Base-by-base conservation (phyloP, 1,284 basidiomycete genomes). In the Sporisorium exsertum region DNA sequence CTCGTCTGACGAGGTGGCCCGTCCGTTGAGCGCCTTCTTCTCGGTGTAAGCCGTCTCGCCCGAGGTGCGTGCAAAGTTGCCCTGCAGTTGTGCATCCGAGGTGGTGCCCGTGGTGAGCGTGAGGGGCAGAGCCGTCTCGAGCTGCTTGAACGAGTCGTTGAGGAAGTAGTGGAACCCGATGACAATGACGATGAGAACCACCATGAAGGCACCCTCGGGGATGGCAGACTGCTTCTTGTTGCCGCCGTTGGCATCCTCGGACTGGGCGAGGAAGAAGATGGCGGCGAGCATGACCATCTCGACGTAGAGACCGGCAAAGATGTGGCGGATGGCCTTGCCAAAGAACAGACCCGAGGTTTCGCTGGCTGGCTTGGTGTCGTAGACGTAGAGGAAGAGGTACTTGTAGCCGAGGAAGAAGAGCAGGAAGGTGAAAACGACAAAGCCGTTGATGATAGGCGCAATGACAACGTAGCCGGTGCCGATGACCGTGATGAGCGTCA, bases 271-370 rank as follows among this genome's bases (percentile, higher is more conserved):
- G 72, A 84, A 80, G 78, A 83, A 85, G 57, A 84, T 79, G 57
- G 79, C 74, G 16, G 81, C 71, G 42, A 83, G 69, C 64, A 85
- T 76, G 37, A 85, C 60, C 65, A 74, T 73, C 61, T 80, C 77
- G 61, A 85, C 69, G 67, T 85, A 85, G 20, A 84, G 76, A 5
- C 94, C 96, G n/a, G 94, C 93, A 80, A 98, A 97, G 46, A 96
- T 85, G 82, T 97, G 95, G 59, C 92, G 90, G 49, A 99, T 91
- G 1, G 97, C 96, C 86, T 92, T 94, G 50, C 95, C 95, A 89
- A 96, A 98, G 89, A 98, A 98, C 54, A 93, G 86, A 0, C 96
- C 96, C 29, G 94, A 95, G 0, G 96, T 98, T 78, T 99, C 96
- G 56, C 87, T 88, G 3, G 89, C 87, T 0, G 89, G 87, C 16